Base-by-base conservation (phyloP, 2,329 filamentous ascomycete species). In the Endoconidiophora laricicola region DNA sequence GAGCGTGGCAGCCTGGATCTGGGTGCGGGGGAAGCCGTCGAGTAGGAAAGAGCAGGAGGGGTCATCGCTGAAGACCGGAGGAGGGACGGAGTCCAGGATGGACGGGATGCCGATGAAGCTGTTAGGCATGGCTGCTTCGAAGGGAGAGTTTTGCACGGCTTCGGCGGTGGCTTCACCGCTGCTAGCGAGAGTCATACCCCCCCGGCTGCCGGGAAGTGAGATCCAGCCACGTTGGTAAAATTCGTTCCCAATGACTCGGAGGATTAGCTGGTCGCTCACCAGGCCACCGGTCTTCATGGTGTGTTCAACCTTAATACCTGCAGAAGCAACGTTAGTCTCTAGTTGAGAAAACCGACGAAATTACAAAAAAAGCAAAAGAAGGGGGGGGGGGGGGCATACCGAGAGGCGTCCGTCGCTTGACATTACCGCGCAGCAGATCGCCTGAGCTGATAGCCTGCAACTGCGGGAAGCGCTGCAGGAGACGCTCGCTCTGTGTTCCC, bases 1-100 rank as follows among this genome's bases (percentile, higher is more conserved):
- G 44, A 96, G 74, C 52, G 80, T 80, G 40, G 68, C 64, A 24
- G 88, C 91, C 66, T 98, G 91, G 2, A 69, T 62, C 1, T 84
- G 83, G 5, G 86, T 98, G 56, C 91, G 83, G 2, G 91, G 91
- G 65, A 96, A 98, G 14, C 91, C 91, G 62, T 98, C 91, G 48
- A 98, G 81, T 56, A 98, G 83, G 64, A 95, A 96, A 1, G 87
- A 94, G 6, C 87, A 86, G 1, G 78, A 69, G 0, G 87, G 83
- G 55, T 82, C 74, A 40, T 91, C 74, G 45, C 80, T 78, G 43
- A 72, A 69, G 49, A 65, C 64, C 26, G 66, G 66, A 65, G 60
- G 46, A 61, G 60, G 23, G 64, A 64, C 33, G 65, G 61, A 59
- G 16, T 67, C 61, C 47, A 69, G 62, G 29, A 46, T 44, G 26